Evolutionary conservation across 345 rosid genomes (phyloP).

Genomic region (Eucalyptus tenuipes): DNA sequence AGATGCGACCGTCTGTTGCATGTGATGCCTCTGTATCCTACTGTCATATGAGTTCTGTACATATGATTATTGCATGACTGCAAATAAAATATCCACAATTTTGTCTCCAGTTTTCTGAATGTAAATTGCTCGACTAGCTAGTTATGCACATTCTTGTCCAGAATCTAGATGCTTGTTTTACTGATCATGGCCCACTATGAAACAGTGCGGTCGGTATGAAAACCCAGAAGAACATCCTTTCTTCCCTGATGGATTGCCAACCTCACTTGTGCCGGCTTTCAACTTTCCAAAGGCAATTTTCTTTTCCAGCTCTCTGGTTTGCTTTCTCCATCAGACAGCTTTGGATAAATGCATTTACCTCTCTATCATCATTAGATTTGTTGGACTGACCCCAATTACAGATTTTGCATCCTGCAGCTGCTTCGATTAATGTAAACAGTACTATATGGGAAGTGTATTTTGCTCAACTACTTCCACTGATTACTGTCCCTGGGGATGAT

Average conservation of each 20-base stretch:
- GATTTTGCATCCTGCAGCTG: slow-evolving; percentile 55
- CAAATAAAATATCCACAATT: background rate
- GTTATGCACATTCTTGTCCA: background rate
- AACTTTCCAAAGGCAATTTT: slow-evolving; percentile 35
- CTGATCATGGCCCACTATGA: background rate
- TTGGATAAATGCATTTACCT: background rate
- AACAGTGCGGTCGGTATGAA: slow-evolving; percentile 66
- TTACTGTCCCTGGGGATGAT: slow-evolving; percentile 61
- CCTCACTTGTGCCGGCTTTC: slow-evolving; percentile 14
- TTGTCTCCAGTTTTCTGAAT: background rate
- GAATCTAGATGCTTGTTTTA: background rate
- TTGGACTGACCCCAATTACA: slow-evolving; percentile 1
- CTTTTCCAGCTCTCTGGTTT: background rate
- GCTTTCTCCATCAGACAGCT: background rate
- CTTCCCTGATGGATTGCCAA: slow-evolving; percentile 53
- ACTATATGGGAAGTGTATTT: slow-evolving; percentile 62
- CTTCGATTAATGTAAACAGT: slow-evolving; percentile 48
- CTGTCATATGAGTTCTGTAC: background rate
- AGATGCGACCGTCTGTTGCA: background rate
- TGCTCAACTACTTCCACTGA: slow-evolving; percentile 55
- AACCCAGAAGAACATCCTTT: slow-evolving; percentile 83
- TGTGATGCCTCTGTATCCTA: background rate
- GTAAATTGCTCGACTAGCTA: background rate
- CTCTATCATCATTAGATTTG: background rate
- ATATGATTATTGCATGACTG: background rate